Conservation (phyloP, 768 basidiomycete species). For the Dioszegia hungarica region DNA sequence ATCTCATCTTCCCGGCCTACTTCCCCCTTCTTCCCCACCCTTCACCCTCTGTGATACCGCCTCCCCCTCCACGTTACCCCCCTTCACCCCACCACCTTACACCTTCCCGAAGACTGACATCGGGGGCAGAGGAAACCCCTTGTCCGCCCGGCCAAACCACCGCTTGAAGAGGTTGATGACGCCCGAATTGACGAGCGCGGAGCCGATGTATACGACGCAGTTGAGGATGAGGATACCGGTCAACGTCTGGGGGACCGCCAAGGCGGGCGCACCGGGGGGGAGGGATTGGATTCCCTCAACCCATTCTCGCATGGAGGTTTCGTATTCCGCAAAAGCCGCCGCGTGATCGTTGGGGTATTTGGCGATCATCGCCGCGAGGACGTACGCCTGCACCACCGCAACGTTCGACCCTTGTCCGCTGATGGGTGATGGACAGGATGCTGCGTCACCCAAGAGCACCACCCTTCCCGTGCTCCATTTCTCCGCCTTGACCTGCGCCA, state of each 20-base stretch:
- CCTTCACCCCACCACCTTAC: no score
- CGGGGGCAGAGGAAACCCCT: neutral
- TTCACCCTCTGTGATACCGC: no score
- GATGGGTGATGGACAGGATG: slow-evolving; percentile 23
- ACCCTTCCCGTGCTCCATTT: slow-evolving; percentile 18
- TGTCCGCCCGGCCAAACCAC: neutral
- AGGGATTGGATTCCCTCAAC: slow-evolving; percentile 9
- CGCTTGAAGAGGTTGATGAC: neutral
- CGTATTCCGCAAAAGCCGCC: slow-evolving; percentile 22
- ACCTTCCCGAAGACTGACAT: neutral
- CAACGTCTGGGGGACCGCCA: neutral
- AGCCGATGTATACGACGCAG: neutral
- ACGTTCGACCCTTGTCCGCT: slow-evolving; percentile 33
- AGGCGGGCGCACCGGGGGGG: neutral
- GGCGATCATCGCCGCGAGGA: slow-evolving; percentile 33
- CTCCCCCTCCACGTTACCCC: no score
- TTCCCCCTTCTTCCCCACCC: no score
- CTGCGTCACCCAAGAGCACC: slow-evolving; percentile 34
- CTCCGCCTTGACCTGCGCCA: slow-evolving; percentile 18
- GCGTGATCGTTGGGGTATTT: slow-evolving; percentile 6
- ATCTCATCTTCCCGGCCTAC: no score
- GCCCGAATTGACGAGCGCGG: neutral
- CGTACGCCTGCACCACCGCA: slow-evolving; percentile 29
- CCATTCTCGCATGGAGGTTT: slow-evolving; percentile 5
- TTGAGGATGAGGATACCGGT: neutral